Evolutionary conservation across 306 rosid species (phyloP).

Genomic region (Luffa acutangula): DNA sequence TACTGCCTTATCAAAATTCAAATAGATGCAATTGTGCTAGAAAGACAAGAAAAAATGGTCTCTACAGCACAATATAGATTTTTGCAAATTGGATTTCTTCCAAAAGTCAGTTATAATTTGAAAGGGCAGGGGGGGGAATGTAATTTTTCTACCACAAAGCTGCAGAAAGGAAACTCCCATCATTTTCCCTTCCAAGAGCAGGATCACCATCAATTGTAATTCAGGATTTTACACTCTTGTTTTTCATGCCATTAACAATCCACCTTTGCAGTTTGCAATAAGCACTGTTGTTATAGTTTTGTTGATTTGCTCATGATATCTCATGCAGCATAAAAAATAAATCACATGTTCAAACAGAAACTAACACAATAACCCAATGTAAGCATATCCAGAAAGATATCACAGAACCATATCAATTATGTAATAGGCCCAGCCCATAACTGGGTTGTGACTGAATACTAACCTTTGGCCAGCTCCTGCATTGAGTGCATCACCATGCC

Average conservation of each 20-base stretch:
- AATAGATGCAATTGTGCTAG: background rate
- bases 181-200: background rate
- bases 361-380: background rate
- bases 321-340: background rate
- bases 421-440: background rate
- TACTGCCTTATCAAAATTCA: background rate
- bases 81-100: background rate
- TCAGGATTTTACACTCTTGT: background rate
- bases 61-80: background rate
- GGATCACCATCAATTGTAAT: background rate
- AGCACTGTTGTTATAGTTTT: background rate
- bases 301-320: background rate
- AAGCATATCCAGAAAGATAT: background rate
- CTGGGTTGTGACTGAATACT: background rate
- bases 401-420: background rate
- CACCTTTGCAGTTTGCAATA: background rate
- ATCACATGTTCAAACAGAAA: background rate
- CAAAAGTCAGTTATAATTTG: background rate
- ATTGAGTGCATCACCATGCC: constrained; percentile 27
- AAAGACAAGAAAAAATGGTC: background rate
- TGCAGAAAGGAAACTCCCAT: background rate
- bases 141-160: background rate
- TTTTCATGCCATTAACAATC: background rate
- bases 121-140: background rate
- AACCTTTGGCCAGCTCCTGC: constrained; percentile 37